These are phyloP conservation scores for Neoboletus magnificus DNA, from an alignment of 768 basidiomycete genomes.

Conservation along the genomic window DNA sequence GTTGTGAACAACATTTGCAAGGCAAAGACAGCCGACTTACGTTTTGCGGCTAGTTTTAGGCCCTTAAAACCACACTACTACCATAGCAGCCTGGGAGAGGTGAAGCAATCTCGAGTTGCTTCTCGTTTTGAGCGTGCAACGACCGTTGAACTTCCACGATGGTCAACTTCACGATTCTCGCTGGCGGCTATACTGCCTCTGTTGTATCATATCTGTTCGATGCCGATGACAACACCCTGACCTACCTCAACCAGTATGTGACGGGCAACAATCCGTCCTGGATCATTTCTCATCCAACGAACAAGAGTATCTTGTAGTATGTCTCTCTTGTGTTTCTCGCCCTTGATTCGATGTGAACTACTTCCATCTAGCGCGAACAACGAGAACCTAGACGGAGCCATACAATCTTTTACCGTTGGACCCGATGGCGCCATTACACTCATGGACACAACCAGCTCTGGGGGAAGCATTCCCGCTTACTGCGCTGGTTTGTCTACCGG, in stretches of 20 bases:
- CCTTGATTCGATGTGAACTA: neutral
- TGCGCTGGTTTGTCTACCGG: slow-evolving; percentile 50
- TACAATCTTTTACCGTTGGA: slow-evolving; percentile 58
- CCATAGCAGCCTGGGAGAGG: neutral
- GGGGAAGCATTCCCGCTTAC: slow-evolving; percentile 52
- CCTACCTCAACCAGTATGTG: slow-evolving; percentile 41
- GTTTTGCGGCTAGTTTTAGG: neutral
- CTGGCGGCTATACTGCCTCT: slow-evolving; percentile 60
- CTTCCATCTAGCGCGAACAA: slow-evolving; percentile 50
- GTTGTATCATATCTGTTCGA: slow-evolving; percentile 65
- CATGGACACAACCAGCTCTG: slow-evolving; percentile 46
- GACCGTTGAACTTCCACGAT: slow-evolving; percentile 38
- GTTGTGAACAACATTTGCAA: too few species aligned
- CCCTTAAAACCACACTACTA: neutral
- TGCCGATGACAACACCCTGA: slow-evolving; percentile 44
- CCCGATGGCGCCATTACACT: slow-evolving; percentile 42
- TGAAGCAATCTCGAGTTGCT: too few species aligned
- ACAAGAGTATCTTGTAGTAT: slow-evolving; percentile 60
- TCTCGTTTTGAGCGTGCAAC: neutral
- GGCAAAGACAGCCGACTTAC: too few species aligned
- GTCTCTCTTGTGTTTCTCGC: slow-evolving; percentile 18
- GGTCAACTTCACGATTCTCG: slow-evolving; percentile 68
- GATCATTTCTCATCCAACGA: slow-evolving; percentile 55
- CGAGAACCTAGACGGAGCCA: slow-evolving; percentile 40
- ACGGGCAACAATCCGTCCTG: slow-evolving; percentile 53